These are phyloP conservation scores for Penicillium thymicola DNA, from an alignment of 2,329 filamentous ascomycete genomes.

Conservation along the genomic window DNA sequence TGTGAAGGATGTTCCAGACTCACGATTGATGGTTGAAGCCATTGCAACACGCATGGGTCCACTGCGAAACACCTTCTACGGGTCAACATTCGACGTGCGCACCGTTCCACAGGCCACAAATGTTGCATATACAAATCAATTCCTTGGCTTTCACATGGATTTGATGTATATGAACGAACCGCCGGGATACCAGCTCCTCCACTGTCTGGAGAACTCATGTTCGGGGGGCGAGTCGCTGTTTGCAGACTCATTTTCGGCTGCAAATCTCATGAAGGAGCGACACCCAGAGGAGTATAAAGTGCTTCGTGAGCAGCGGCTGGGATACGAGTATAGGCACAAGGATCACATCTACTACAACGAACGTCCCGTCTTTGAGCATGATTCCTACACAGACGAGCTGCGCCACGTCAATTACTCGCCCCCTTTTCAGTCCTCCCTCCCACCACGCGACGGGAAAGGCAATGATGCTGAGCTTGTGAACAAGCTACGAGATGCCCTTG, in stretches of 20 bases:
- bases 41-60: conserved; percentile 72
- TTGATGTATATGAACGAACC: conserved; percentile 78
- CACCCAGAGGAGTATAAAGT: conserved; percentile 18
- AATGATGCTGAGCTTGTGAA: not conserved
- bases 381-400: conserved; percentile 26
- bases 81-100: conserved; percentile 82
- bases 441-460: conserved; percentile 10
- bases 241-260: conserved; percentile 68
- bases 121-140: conserved; percentile 80
- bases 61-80: conserved; percentile 86
- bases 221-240: conserved; percentile 83
- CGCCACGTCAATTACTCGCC: conserved; percentile 67
- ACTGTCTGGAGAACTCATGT: conserved; percentile 79
- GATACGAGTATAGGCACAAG: conserved; percentile 67
- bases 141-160: conserved; percentile 89
- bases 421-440: conserved; percentile 67
- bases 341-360: conserved; percentile 60
- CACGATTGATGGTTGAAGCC: conserved; percentile 61
- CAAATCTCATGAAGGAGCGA: conserved; percentile 25
- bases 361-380: conserved; percentile 54
- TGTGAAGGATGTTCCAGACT: conserved; percentile 68
- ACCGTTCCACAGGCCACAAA: conserved; percentile 82
- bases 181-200: conserved; percentile 80
- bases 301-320: conserved; percentile 48
- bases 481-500: conserved; percentile 43